These are phyloP conservation scores for Rhodomyrtus psidioides DNA, from an alignment of 441 rosid species.

Conservation along the genomic window DNA sequence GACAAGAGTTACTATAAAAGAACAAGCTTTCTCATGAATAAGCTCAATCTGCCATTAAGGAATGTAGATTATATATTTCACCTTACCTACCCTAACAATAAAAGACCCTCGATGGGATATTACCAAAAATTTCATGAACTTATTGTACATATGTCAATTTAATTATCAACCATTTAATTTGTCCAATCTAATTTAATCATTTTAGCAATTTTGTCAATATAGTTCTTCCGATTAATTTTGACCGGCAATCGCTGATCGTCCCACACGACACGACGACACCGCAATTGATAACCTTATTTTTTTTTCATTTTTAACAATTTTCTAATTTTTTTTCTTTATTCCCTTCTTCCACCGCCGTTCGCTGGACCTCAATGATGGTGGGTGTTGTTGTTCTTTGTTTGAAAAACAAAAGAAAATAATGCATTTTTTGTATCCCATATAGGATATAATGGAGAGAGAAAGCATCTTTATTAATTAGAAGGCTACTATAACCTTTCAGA, in stretches of 20 bases:
- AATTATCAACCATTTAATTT: not conserved
- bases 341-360: rapidly evolving
- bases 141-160: rapidly evolving
- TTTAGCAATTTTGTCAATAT: not conserved
- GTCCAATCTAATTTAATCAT: not conserved
- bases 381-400: no score
- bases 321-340: not conserved
- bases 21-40: not conserved
- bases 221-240: not conserved
- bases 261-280: rapidly evolving
- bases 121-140: not conserved
- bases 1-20: not conserved
- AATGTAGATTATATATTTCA: not conserved
- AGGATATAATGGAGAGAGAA: no score
- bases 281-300: rapidly evolving
- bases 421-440: no score
- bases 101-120: not conserved
- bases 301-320: not conserved
- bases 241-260: rapidly evolving
- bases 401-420: no score
- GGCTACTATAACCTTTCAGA: no score
- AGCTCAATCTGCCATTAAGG: not conserved
- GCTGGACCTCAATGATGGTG: rapidly evolving
- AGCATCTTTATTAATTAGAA: no score
- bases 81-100: not conserved